A percentile compares a stretch with the other conserved stretches of the same genome.
Evolutionary conservation across 2,329 filamentous ascomycete species (phyloP).

Genomic region (Alternaria brassicicola): DNA sequence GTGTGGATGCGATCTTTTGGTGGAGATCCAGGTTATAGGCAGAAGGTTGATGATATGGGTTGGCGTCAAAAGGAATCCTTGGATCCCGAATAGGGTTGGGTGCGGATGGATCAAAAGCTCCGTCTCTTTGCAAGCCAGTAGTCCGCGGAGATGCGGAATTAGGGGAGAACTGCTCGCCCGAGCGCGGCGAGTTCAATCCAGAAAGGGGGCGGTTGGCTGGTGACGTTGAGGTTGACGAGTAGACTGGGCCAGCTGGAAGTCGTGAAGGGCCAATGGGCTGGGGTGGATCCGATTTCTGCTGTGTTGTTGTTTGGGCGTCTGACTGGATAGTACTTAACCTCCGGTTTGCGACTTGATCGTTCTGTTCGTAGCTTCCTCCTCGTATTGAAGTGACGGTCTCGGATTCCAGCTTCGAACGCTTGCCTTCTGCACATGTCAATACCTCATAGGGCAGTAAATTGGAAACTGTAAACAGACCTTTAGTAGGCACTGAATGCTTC

Average conservation of each 20-base stretch:
- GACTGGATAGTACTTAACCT: slow-evolving; percentile 38
- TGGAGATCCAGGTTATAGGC: slow-evolving; percentile 25
- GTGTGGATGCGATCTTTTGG: slow-evolving; percentile 24
- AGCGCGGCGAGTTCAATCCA: slow-evolving; percentile 43
- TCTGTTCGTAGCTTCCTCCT: slow-evolving; percentile 40
- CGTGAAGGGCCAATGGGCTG: slow-evolving; percentile 35
- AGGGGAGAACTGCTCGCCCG: slow-evolving; percentile 44
- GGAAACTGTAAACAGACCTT: slow-evolving; percentile 35
- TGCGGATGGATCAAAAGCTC: slow-evolving; percentile 28
- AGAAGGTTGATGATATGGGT: slow-evolving; percentile 23
- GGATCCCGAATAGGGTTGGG: slow-evolving; percentile 29
- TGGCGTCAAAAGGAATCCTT: slow-evolving; percentile 27
- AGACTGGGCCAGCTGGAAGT: slow-evolving; percentile 33
- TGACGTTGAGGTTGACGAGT: slow-evolving; percentile 43
- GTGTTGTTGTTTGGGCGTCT: slow-evolving; percentile 21
- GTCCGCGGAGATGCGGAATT: slow-evolving; percentile 44
- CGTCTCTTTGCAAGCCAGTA: slow-evolving; percentile 34
- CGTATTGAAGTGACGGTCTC: slow-evolving; percentile 44
- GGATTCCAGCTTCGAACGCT: slow-evolving; percentile 52
- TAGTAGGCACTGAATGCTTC: slow-evolving; percentile 60
- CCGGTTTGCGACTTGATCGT: slow-evolving; percentile 33
- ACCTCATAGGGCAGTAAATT: slow-evolving; percentile 5
- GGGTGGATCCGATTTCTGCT: slow-evolving; percentile 35
- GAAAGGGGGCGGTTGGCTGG: slow-evolving; percentile 40
- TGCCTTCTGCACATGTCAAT: slow-evolving; percentile 47